Evolutionary conservation across 1,284 basidiomycete genomes (phyloP).

Genomic region (Trametes polyzona): DNA sequence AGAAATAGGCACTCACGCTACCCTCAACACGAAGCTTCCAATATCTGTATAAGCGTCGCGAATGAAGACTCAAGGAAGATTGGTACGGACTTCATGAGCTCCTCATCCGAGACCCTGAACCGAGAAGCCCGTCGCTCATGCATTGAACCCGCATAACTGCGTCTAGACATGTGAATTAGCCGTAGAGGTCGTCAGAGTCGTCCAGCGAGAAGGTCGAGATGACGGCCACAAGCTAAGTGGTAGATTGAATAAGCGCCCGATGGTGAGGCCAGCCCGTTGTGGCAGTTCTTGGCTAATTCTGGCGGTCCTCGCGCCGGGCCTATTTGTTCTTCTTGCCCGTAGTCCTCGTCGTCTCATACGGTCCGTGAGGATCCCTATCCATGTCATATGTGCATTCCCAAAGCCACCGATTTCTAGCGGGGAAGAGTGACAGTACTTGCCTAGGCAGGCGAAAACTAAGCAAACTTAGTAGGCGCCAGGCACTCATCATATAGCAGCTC

Average conservation of each 20-base stretch:
- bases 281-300: no score
- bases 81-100: conserved; percentile 74
- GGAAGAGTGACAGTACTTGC: no score
- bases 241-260: conserved; percentile 3
- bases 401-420: no score
- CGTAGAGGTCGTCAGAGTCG: background rate
- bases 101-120: conserved; percentile 77
- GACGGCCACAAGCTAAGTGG: conserved; percentile 3
- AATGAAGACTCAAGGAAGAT: conserved; percentile 12
- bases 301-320: no score
- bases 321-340: no score
- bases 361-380: no score
- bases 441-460: no score
- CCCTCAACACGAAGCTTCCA: conserved; percentile 74
- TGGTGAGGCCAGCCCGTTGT: background rate
- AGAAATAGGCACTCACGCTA: conserved; percentile 59
- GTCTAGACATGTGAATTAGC: conserved; percentile 52
- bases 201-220: background rate
- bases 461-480: no score
- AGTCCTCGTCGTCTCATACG: no score
- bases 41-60: conserved; percentile 8
- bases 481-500: no score
- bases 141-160: conserved; percentile 70
- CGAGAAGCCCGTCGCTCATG: conserved; percentile 72
- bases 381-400: no score